Conservation (phyloP, 2,329 filamentous ascomycete species). For the Colletotrichum cordylinicola region DNA sequence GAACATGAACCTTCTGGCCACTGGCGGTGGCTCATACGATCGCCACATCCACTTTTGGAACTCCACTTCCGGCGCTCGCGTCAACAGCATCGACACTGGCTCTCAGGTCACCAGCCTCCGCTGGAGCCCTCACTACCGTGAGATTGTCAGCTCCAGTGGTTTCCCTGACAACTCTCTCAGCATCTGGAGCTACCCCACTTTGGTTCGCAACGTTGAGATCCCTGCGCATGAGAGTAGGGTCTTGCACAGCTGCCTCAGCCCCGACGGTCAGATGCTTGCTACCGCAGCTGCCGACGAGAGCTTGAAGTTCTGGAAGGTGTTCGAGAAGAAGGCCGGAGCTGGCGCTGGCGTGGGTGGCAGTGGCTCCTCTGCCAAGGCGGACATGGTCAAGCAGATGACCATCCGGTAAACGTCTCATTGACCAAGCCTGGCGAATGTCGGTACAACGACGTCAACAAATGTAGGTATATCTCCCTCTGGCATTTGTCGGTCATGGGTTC, state of each 20-base stretch:
- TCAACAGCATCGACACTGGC: conserved; percentile 99
- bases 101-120: conserved; percentile 95
- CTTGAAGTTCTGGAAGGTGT: conserved; percentile 99
- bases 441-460: conserved; percentile 34
- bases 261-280: conserved; percentile 96
- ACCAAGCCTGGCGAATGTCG: conserved; percentile 22
- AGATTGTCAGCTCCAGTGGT: conserved; percentile 96
- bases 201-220: conserved; percentile 97
- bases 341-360: conserved; percentile 71
- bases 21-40: conserved; percentile 94
- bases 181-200: conserved; percentile 98
- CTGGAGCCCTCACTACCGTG: conserved; percentile 96
- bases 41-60: conserved; percentile 99
- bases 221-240: conserved; percentile 97
- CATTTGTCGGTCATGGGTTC: conserved; percentile 45
- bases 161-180: conserved; percentile 99
- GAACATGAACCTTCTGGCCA: conserved; percentile 96
- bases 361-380: conserved; percentile 77
- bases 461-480: conserved; percentile 55
- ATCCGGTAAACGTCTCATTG: conserved; percentile 66
- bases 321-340: conserved; percentile 93
- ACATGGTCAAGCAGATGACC: conserved; percentile 94
- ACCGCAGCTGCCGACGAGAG: conserved; percentile 96
- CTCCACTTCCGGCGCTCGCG: conserved; percentile 93
- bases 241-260: conserved; percentile 94